A percentile compares a stretch with the other conserved stretches of the same genome.
phyloP scores from a whole-genome alignment of 1,284 basidiomycete species.

The Macrocystidia cucumis region DNA sequence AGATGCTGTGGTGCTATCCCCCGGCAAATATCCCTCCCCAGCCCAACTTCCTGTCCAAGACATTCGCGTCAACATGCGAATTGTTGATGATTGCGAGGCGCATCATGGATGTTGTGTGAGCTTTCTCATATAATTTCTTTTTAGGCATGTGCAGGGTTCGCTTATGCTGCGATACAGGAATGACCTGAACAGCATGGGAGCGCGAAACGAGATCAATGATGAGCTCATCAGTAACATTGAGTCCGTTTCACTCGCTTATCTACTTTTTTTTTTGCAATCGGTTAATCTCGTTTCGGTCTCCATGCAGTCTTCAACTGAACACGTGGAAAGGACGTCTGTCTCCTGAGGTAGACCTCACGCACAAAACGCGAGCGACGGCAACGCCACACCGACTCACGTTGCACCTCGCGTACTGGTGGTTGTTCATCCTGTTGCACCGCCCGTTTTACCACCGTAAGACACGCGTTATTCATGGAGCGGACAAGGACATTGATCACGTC shows the following conservation, averaged over 20 bases:
- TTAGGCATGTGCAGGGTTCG: no score
- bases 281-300: neutral
- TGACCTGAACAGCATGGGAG: slow-evolving; percentile 29
- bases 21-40: slow-evolving; percentile 30
- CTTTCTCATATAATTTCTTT: slow-evolving; percentile 8
- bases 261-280: slow-evolving; percentile 1
- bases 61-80: slow-evolving; percentile 45
- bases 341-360: slow-evolving; percentile 44
- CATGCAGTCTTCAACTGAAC: slow-evolving; percentile 46
- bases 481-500: slow-evolving; percentile 40
- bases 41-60: slow-evolving; percentile 40
- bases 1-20: slow-evolving; percentile 34
- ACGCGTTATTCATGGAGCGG: slow-evolving; percentile 28
- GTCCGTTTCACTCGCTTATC: slow-evolving; percentile 22
- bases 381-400: slow-evolving; percentile 58
- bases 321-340: slow-evolving; percentile 52
- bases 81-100: slow-evolving; percentile 45
- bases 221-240: slow-evolving; percentile 48
- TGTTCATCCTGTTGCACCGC: slow-evolving; percentile 56
- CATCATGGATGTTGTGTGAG: slow-evolving; percentile 57
- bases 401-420: slow-evolving; percentile 58
- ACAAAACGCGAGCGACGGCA: slow-evolving; percentile 37
- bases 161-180: no score
- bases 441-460: slow-evolving; percentile 50
- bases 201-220: slow-evolving; percentile 29